phyloP scores from a whole-genome alignment of 805 yeast species.

The Candida piceae region DNA sequence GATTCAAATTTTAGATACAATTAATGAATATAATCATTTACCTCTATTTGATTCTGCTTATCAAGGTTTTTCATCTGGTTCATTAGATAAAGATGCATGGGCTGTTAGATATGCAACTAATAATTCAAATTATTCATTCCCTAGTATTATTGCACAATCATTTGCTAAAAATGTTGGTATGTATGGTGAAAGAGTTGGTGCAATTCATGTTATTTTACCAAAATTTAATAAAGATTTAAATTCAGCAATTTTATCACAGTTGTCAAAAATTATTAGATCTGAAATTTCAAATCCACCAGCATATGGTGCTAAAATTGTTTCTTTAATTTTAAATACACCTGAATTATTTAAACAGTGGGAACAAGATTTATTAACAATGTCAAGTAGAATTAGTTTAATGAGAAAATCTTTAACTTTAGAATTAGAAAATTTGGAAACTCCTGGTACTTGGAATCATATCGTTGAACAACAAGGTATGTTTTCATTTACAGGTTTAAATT shows the following conservation, averaged over 20 bases:
- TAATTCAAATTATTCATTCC: constrained; percentile 40
- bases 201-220: constrained; percentile 69
- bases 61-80: constrained; percentile 95
- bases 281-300: constrained; percentile 94
- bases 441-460: constrained; percentile 92
- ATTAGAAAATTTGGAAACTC: constrained; percentile 62
- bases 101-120: constrained; percentile 67
- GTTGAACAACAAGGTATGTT: constrained; percentile 93
- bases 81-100: constrained; percentile 75
- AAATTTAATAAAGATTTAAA: constrained; percentile 37
- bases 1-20: constrained; percentile 59
- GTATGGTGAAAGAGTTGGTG: constrained; percentile 97
- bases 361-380: constrained; percentile 79
- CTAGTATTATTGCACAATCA: constrained; percentile 82
- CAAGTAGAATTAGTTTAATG: constrained; percentile 76
- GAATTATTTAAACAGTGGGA: constrained; percentile 75
- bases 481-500: constrained; percentile 81
- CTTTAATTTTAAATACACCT: constrained; percentile 64
- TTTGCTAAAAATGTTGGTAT: constrained; percentile 96
- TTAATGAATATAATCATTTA: constrained; percentile 60
- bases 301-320: constrained; percentile 89
- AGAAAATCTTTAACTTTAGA: constrained; percentile 60
- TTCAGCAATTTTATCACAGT: constrained; percentile 65
- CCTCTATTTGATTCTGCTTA: constrained; percentile 92
- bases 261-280: constrained; percentile 69